Percentiles rank a stretch among this genome's conserved stretches.
phyloP scores from a whole-genome alignment of 2,329 filamentous ascomycete genomes.

The Verticillium tricorpus region DNA sequence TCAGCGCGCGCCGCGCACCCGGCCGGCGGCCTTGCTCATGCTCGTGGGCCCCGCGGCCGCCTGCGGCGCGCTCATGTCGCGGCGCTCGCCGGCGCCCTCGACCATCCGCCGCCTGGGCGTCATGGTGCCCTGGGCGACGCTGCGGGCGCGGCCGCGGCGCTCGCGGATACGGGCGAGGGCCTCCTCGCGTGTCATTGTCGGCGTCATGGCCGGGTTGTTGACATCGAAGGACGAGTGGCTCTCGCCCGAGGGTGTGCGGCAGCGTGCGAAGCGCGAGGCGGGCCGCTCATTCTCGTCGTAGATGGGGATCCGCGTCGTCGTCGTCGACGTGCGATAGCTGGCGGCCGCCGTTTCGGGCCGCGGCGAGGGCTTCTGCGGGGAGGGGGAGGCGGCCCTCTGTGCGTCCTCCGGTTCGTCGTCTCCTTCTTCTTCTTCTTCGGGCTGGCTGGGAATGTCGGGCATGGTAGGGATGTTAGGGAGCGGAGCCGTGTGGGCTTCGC shows the following conservation, averaged over 20 bases:
- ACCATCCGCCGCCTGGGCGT: conserved; percentile 59
- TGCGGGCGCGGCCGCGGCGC: conserved; percentile 65
- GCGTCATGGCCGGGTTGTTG: conserved; percentile 55
- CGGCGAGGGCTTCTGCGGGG: conserved; percentile 16
- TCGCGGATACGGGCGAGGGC: conserved; percentile 72
- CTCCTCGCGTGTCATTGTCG: conserved; percentile 67
- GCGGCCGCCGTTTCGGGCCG: conserved; percentile 36
- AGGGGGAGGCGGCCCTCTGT: neutral
- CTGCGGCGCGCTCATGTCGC: conserved; percentile 45
- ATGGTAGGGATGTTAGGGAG: conserved; percentile 36
- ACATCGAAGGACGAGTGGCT: conserved; percentile 43
- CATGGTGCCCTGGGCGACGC: conserved; percentile 57
- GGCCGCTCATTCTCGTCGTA: conserved; percentile 34
- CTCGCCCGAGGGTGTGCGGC: conserved; percentile 38
- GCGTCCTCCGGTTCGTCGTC: conserved; percentile 3
- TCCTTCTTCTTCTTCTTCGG: conserved; percentile 5
- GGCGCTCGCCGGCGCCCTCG: conserved; percentile 38
- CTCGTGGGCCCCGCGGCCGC: conserved; percentile 8
- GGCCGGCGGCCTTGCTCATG: conserved; percentile 15
- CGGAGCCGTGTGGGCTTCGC: conserved; percentile 28
- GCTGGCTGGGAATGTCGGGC: conserved; percentile 25
- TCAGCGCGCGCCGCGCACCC: neutral
- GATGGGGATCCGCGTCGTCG: conserved; percentile 48
- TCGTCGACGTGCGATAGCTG: conserved; percentile 43
- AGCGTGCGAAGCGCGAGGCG: conserved; percentile 36